phyloP scores from a whole-genome alignment of 2,329 filamentous ascomycete species.

The Lomentospora prolificans region DNA sequence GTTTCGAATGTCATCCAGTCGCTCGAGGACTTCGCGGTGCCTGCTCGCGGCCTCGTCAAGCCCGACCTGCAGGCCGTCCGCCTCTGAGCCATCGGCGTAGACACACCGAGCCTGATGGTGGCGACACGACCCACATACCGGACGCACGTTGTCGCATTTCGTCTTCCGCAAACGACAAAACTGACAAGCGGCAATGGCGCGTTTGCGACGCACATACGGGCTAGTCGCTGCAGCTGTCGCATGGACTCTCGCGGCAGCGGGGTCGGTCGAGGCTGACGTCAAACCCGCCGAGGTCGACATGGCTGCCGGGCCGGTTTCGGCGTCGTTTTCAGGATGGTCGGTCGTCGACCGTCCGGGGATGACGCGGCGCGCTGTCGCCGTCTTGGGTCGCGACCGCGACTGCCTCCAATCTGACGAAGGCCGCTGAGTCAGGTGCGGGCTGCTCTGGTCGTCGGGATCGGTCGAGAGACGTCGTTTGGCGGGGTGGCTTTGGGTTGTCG shows the following conservation, averaged over 20 bases:
- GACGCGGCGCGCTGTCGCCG: not conserved
- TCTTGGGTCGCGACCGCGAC: not conserved
- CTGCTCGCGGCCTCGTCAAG: slow-evolving; percentile 5
- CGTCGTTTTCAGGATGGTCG: not conserved
- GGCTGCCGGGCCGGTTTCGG: not conserved
- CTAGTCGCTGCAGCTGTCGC: not conserved
- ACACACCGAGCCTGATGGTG: slow-evolving; percentile 18
- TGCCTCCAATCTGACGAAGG: not conserved
- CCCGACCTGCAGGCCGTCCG: not conserved
- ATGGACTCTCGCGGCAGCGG: not conserved
- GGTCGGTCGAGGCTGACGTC: not conserved
- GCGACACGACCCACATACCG: slow-evolving; percentile 20
- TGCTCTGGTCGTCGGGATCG: not conserved
- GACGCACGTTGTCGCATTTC: slow-evolving; percentile 22
- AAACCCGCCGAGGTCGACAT: not conserved
- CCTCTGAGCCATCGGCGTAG: slow-evolving; percentile 12
- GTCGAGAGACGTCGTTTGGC: slow-evolving; percentile 1
- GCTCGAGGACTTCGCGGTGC: slow-evolving; percentile 7
- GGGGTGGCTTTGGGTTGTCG: not conserved
- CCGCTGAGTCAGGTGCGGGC: not conserved
- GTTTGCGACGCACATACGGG: slow-evolving; percentile 14
- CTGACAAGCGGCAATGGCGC: slow-evolving; percentile 21
- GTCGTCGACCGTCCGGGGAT: not conserved
- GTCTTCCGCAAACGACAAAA: slow-evolving; percentile 20
- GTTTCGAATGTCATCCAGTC: slow-evolving; percentile 5